Evolutionary conservation across 495 filamentous ascomycete species (phyloP), one percentile per base, ranked within the genome.

Genomic region (Penicillium canescens): DNA sequence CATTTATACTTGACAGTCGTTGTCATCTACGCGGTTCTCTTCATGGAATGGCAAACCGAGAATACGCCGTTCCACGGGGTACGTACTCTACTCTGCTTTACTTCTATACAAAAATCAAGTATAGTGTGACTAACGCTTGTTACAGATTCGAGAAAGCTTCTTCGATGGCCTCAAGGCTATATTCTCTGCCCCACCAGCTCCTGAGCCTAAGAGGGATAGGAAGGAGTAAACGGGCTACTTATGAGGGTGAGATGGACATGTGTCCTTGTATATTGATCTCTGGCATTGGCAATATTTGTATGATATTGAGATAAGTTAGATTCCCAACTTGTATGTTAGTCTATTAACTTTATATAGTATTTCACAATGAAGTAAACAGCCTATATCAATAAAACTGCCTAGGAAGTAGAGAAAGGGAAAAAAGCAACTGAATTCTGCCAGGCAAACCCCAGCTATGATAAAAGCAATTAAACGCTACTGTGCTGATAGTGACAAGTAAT

Each of bases 11-110:
- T 16, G 40, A 26, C 65, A 92, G 88, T 79, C 64, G 80, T 93
- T 8, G 24, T 87, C 11, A 65, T 83, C n/a, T 96, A 92, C 65
- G 75, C 82, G 5, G 75, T 92, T 23, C 75, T 96, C 8, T 92
- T 89, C 59, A 83, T 91, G 82, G 86, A 96, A 50, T 91, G 85
- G 85, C 79, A 80, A 52, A 72, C 77, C 13, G 77, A 80, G 49
- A 75, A 77, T 21, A 78, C 80, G 40, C 85, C 86, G 2, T 88
- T 91, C 65, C 75, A 84, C 50, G 80, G 72, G 46, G 72, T 78
- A 44, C 60, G 69, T 67, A 11, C 45, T 16, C 49, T 13, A 38
- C 26, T 55, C 37, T 18, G 31, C 12, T 33, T 45, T 52, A 11
- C 18, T 18, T 18, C 18, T 18, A 24, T 24, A 24, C 6, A 24